A percentile compares a stretch with the other conserved stretches of the same genome.
Evolutionary conservation across 768 basidiomycete species (phyloP).

Genomic region (Cantharellus anzutake): DNA sequence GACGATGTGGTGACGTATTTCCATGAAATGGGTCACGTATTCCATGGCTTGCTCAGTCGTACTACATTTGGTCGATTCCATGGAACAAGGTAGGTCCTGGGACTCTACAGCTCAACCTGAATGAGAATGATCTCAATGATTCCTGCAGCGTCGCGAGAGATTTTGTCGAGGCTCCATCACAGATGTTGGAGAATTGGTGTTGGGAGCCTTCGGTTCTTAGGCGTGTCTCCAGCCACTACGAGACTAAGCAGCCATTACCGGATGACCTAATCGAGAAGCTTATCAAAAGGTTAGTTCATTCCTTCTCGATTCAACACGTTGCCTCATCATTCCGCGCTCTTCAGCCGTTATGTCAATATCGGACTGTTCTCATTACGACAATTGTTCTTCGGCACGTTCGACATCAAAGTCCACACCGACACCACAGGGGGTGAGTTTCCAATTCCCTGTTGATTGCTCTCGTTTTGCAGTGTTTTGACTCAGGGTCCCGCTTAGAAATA

Average conservation of each 20-base stretch:
- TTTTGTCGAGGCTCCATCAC: slow-evolving; percentile 78
- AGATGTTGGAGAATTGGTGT: slow-evolving; percentile 92
- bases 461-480: background rate
- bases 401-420: slow-evolving; percentile 55
- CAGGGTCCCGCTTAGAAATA: slow-evolving; percentile 21
- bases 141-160: slow-evolving; percentile 41
- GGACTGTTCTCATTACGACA: slow-evolving; percentile 71
- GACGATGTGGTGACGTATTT: slow-evolving; percentile 81
- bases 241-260: slow-evolving; percentile 52
- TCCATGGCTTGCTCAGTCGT: slow-evolving; percentile 37
- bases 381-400: slow-evolving; percentile 67
- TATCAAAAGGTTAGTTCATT: slow-evolving; percentile 39
- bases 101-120: slow-evolving; percentile 1
- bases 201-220: slow-evolving; percentile 66
- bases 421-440: slow-evolving; percentile 25
- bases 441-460: background rate
- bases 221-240: slow-evolving; percentile 63
- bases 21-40: slow-evolving; percentile 63
- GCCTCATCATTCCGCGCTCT: background rate
- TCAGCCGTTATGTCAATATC: slow-evolving; percentile 49
- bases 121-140: too few relatives aligned
- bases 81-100: slow-evolving; percentile 35
- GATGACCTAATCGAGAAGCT: slow-evolving; percentile 60
- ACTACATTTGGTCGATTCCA: slow-evolving; percentile 66
- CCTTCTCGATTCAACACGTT: background rate